Evolutionary conservation across 2,329 filamentous ascomycete genomes (phyloP), one percentile per base, ranked within the genome.

Genomic region (Colletotrichum orchidophilum): DNA sequence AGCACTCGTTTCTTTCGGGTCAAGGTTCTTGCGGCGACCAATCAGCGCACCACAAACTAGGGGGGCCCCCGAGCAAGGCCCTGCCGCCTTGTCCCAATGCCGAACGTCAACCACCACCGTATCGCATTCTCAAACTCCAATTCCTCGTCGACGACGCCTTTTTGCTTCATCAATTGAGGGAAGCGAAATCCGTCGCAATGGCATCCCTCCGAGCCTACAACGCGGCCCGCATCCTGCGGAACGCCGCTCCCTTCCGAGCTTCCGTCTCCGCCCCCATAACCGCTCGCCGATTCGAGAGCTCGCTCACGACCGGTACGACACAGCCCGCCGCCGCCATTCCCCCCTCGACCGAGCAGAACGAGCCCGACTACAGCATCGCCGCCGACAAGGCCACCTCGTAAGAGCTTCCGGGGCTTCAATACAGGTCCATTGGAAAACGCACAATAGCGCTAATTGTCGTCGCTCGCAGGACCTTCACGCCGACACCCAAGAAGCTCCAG

Each of bases 311-410:
- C 49, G 77, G 83, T 59, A 79, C 82, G 73, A 76, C 81, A 70
- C 49, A 35, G 27, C 60, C 55, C 33, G 60, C 66, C 27, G 39
- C 66, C 26, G 80, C 78, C 74, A 79, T 80, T 64, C 79, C 81
- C 73, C 79, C 77, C 74, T 79, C 78, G 73, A 82, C 80, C 69
- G 75, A 76, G 75, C 86, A 85, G 75, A 94, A 96, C 81, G 87
- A 93, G 77, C 94, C 94, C 72, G 92, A 97, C 80, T 98, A 97
- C 81, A 88, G 88, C 75, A 92, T 92, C 53, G 91, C 91, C 61
- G 88, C 93, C 77, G 96, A 98, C 83, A 95, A 95, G 83, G 93
- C 93, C 74, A 97, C 94, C 75, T 98, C 95, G 95, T 98, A 89
- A 76, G 82, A 39, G 12, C 15, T 13, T 3, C 3, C 3, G 21